Conservation (phyloP, 208 protist genomes). For the Angomonas desouzai region DNA sequence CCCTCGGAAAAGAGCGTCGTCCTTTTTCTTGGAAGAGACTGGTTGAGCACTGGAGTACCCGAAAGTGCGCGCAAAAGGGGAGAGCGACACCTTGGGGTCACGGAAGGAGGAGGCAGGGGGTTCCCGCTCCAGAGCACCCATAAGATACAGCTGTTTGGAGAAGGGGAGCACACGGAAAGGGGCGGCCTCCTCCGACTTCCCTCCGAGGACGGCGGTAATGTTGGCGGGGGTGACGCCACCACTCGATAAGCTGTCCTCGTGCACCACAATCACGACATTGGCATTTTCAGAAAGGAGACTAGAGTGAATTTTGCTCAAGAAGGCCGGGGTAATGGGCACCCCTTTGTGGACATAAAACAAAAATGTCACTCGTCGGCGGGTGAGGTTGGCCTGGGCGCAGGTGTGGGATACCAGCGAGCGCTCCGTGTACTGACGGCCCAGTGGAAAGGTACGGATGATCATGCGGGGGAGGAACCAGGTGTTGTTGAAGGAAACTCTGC, state of each 20-base stretch:
- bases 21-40: neutral
- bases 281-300: conserved; percentile 63
- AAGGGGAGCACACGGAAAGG: conserved; percentile 32
- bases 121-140: conserved; percentile 2
- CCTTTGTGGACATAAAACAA: conserved; percentile 67
- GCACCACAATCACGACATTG: conserved; percentile 75
- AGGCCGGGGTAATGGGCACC: conserved; percentile 60
- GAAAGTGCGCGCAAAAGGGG: neutral
- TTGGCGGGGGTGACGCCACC: conserved; percentile 39
- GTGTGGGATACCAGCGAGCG: conserved; percentile 75
- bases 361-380: conserved; percentile 76
- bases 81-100: neutral
- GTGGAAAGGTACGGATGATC: conserved; percentile 77
- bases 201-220: conserved; percentile 10
- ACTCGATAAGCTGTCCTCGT: conserved; percentile 58
- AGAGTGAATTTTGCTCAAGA: conserved; percentile 45
- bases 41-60: neutral
- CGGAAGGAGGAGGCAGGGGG: neutral
- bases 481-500: conserved; percentile 78
- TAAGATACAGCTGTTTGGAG: conserved; percentile 32
- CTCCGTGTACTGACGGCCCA: conserved; percentile 72
- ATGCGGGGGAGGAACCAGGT: conserved; percentile 75
- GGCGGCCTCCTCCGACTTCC: neutral
- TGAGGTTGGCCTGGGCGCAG: conserved; percentile 80
- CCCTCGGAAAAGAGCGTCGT: neutral